Base-by-base conservation (phyloP, 2,329 filamentous ascomycete species). In the Fonsecaea nubica region DNA sequence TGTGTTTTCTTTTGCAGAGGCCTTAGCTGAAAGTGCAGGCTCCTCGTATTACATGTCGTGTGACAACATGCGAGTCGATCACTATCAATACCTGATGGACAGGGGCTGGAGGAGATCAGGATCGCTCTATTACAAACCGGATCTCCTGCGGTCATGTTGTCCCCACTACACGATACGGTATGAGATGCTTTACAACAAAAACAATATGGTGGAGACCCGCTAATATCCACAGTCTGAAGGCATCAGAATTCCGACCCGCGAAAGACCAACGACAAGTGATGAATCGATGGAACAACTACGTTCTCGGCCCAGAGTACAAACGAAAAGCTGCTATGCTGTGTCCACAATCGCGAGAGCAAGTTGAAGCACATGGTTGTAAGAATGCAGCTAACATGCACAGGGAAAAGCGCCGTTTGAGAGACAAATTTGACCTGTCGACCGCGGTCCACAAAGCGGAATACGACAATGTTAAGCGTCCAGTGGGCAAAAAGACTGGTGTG, bases 81-180 rank as follows among this genome's bases (percentile, higher is more conserved):
- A 83, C 72, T 84, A 84, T 75, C 81, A 82, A 69, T 73, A 76
- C 33, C 76, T 84, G 21, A 76, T 83, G 65, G 79, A 83, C 72
- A 76, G 80, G 53, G 82, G 82, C 54, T 84, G 82, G 82, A 78
- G 82, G 76, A 77, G 82, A 70, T 83, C 82, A 45, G 82, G 82
- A 1, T 80, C 77, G 10, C 75, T 82, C 55, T 83, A 82, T 72
- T 84, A 84, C 72, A 83, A 83, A 71, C 82, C 80, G 69, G 82
- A 84, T 77, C 89, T 92, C 73, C 85, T 85, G 65, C 84, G 88
- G 64, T 91, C 92, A 68, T 99, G 95, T 75, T 99, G 95, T 77
- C 93, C 93, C 53, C 93, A 97, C 75, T 98, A 84, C 70, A 83
- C 82, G 12, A 76, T 84, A 69, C 80, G 81, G 79, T 81, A 66